Base-by-base conservation (phyloP, 352 stramenopile species). In the Globisporangium orthogonon region DNA sequence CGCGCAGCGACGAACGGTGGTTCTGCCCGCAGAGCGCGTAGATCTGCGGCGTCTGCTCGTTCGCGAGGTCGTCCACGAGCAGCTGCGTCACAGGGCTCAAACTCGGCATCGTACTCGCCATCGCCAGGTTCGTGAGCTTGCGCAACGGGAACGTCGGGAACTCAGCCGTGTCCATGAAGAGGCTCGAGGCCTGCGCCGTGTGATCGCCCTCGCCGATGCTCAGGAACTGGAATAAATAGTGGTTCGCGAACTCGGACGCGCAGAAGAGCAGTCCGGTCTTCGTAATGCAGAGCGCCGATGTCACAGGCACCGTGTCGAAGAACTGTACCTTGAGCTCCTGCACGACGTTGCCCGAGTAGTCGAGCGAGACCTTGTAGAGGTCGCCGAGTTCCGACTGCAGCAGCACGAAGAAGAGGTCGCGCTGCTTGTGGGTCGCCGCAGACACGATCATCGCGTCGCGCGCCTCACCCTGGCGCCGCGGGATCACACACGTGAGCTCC, bases 321-420 rank as follows among this genome's bases (percentile, higher is more conserved):
- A 83, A 99, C 69, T 95, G 80, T 23, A 92, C 83, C 58, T 91
- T 96, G 50, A 96, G 76, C 52, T 94, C 82, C 35, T 89, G 84
- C 39, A 94, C 86, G 9, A 79, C 76, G 29, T 79, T 86, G 10
- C 82, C 75, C 30, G 89, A 76, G 66, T 97, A 86, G 29, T 91
- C 78, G 14, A 98, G 74, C 37, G 91, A 98, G 31, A 99, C 90
- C 71, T 99, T 99, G 86, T 98, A 99, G 33, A 99, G 69, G 77
- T 99, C 97, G 35, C 97, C 97, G 30, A 98, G 73, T 69, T 99
- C 97, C 1, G 89, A 97, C 77, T 99, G 97, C 28, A 98, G 67
- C 30, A 99, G 62, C 46, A 98, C 97, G 76, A 99, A 99, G 62
- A 99, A 99, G 51, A 98, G 83, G 61, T 94, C 85, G 49, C 85